These are phyloP conservation scores for Salvia splendens DNA, from an alignment of 257 asterid species.

Conservation along the genomic window DNA sequence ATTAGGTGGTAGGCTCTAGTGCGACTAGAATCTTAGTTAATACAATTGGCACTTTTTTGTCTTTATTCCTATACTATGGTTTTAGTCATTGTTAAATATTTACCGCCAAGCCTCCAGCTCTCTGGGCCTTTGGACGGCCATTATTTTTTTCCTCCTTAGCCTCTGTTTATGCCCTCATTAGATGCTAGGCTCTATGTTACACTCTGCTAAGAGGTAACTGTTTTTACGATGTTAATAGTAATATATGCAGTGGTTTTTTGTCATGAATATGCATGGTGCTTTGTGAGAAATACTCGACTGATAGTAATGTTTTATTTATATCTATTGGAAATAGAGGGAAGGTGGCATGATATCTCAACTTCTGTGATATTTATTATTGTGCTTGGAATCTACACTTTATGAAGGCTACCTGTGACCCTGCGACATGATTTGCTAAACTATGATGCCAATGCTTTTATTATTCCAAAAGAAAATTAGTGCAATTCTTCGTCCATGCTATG, in stretches of 20 bases:
- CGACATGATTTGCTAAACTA: too few species aligned
- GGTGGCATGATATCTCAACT: background rate
- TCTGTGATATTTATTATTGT: background rate
- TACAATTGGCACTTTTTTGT: background rate
- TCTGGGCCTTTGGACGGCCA: background rate
- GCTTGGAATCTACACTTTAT: too few species aligned
- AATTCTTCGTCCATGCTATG: too few species aligned
- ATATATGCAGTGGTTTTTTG: background rate
- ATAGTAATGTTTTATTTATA: too few species aligned
- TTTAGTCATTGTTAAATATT: background rate
- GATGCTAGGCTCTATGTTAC: background rate
- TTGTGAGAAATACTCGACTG: too few species aligned
- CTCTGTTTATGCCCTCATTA: background rate
- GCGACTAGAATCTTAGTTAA: background rate
- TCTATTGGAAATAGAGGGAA: too few species aligned
- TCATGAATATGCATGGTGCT: background rate
- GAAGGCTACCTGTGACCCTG: too few species aligned
- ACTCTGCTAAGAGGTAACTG: too few species aligned
- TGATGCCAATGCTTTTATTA: too few species aligned
- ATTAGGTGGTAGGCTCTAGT: background rate
- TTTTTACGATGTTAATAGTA: background rate
- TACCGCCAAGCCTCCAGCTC: background rate
- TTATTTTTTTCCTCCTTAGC: background rate
- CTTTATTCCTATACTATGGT: conserved; percentile 10
- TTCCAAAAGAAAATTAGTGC: too few species aligned